phyloP scores from a whole-genome alignment of 1,284 basidiomycete genomes.

The Boletus smithii region DNA sequence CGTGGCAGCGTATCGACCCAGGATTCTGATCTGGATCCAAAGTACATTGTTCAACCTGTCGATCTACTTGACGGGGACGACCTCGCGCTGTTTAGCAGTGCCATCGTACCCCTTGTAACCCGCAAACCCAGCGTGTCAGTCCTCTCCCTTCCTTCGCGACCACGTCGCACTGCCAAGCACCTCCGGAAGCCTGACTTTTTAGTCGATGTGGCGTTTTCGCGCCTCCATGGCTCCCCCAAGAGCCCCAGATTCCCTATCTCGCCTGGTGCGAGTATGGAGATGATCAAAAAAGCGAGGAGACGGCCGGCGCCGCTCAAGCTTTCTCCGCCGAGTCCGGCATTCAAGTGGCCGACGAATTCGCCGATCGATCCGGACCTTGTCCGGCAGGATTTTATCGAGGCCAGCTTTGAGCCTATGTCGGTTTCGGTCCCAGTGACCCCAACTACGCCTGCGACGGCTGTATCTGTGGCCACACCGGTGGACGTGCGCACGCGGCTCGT shows the following conservation, averaged over 20 bases:
- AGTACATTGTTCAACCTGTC: constrained; percentile 44
- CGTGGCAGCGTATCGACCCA: constrained; percentile 47
- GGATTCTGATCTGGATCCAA: constrained; percentile 52
- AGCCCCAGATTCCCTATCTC: constrained; percentile 7
- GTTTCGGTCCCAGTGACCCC: background rate
- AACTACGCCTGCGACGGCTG: background rate
- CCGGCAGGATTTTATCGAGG: constrained; percentile 26
- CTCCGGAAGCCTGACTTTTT: constrained; percentile 42
- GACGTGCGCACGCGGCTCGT: background rate
- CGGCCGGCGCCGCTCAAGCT: constrained; percentile 48
- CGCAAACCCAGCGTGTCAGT: constrained; percentile 35
- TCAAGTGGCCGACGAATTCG: constrained; percentile 23
- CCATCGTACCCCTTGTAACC: constrained; percentile 8
- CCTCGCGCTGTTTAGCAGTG: constrained; percentile 31
- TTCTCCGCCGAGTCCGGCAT: constrained; percentile 22
- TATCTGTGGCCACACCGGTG: background rate
- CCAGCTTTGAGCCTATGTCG: constrained; percentile 25
- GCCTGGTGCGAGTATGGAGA: constrained; percentile 1
- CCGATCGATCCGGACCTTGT: constrained; percentile 23
- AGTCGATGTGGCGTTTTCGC: constrained; percentile 39
- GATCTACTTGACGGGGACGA: constrained; percentile 37
- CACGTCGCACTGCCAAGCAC: constrained; percentile 39
- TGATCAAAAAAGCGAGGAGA: constrained; percentile 36
- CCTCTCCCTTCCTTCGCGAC: constrained; percentile 38
- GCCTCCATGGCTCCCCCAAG: constrained; percentile 18